phyloP scores from a whole-genome alignment of 805 yeast genomes.

The Wickerhamiella australiensis region DNA sequence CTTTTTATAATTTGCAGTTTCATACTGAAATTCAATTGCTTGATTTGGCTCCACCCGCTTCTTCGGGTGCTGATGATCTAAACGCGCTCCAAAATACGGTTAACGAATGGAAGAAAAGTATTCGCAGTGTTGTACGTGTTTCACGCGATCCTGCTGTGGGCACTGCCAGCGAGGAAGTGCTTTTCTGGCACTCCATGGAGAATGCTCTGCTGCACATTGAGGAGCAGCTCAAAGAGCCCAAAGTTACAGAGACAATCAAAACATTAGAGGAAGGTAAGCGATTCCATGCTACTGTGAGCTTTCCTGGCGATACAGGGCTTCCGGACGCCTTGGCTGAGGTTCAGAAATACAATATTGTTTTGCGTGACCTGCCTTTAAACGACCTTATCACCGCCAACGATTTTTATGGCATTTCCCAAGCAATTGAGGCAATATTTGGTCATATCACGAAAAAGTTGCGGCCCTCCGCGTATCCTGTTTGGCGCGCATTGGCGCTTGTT shows the following conservation, averaged over 20 bases:
- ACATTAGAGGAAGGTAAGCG: conserved; percentile 59
- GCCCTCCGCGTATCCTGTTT: conserved; percentile 48
- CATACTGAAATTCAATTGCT: conserved; percentile 52
- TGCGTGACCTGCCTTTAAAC: conserved; percentile 59
- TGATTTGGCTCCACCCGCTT: neutral
- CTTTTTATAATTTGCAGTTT: conserved; percentile 57
- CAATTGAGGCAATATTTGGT: conserved; percentile 39
- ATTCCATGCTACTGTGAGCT: conserved; percentile 64
- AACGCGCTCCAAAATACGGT: conserved; percentile 60
- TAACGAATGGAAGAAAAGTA: conserved; percentile 59
- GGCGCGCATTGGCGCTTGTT: conserved; percentile 50
- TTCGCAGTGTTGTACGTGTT: conserved; percentile 44
- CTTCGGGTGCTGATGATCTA: conserved; percentile 33
- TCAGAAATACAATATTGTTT: conserved; percentile 45
- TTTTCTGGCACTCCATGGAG: conserved; percentile 69
- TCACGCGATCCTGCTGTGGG: conserved; percentile 45
- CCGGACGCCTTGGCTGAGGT: conserved; percentile 41
- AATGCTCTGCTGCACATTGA: conserved; percentile 42
- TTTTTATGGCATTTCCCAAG: conserved; percentile 35
- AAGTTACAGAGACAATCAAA: conserved; percentile 45
- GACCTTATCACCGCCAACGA: conserved; percentile 41
- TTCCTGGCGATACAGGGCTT: conserved; percentile 59
- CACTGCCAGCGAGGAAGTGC: conserved; percentile 52
- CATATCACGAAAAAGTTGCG: conserved; percentile 52
- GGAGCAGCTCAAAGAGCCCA: conserved; percentile 44